Percentiles rank a stretch among this genome's conserved stretches.
These are phyloP conservation scores for Thielaviopsis euricoi DNA, from an alignment of 2,329 filamentous ascomycete genomes.

Conservation along the genomic window DNA sequence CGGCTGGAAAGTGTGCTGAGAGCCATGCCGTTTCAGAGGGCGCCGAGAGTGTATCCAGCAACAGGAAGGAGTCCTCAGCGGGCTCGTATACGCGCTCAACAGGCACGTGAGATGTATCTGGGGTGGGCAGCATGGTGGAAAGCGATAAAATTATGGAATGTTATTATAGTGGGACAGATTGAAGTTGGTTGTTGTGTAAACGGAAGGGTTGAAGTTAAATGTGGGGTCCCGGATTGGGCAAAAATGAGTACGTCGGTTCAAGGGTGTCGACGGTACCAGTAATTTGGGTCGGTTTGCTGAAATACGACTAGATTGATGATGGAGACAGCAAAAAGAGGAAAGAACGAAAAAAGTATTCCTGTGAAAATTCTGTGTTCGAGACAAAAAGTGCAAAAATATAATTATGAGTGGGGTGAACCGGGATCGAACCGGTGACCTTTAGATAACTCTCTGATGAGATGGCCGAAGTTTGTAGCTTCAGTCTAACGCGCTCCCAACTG, in stretches of 20 bases:
- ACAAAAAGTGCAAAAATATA: neutral
- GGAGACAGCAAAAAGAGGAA: neutral
- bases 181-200: neutral
- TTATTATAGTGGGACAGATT: neutral
- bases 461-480: constrained; percentile 11
- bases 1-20: constrained; percentile 36
- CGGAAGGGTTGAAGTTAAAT: neutral
- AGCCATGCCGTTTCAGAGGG: constrained; percentile 53
- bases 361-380: neutral
- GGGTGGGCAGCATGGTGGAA: constrained; percentile 68
- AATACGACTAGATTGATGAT: neutral
- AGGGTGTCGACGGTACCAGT: no score
- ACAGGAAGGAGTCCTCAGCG: constrained; percentile 85
- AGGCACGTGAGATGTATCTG: constrained; percentile 78
- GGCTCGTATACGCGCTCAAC: constrained; percentile 88
- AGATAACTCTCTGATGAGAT: constrained; percentile 6
- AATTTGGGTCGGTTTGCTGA: no score
- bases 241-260: no score
- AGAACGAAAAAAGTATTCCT: neutral
- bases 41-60: constrained; percentile 80
- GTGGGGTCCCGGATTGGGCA: neutral
- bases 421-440: constrained; percentile 12
- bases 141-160: neutral
- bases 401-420: constrained; percentile 9
- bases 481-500: constrained; percentile 13